Conservation (phyloP, 768 basidiomycete genomes). For the Amanita pseudoporphyria region DNA sequence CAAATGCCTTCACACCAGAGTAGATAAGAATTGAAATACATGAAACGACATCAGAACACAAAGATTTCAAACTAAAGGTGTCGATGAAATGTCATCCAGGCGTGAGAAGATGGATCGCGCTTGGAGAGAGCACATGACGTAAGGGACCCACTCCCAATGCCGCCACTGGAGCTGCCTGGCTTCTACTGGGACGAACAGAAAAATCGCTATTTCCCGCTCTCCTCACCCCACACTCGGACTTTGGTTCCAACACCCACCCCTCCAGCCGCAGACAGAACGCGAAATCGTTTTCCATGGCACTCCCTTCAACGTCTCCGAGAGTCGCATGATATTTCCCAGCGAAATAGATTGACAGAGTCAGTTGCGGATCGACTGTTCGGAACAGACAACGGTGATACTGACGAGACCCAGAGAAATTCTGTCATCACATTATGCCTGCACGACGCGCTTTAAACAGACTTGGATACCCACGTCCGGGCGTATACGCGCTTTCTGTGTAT, state of each 20-base stretch:
- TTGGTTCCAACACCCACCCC: slow-evolving; percentile 1
- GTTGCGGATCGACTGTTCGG: neutral
- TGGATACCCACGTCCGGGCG: slow-evolving; percentile 24
- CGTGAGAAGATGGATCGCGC: too few relatives aligned
- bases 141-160: neutral
- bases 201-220: slow-evolving; percentile 49
- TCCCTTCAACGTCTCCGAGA: neutral
- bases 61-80: too few relatives aligned
- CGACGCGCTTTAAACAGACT: slow-evolving; percentile 21
- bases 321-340: neutral
- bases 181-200: slow-evolving; percentile 42
- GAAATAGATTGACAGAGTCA: slow-evolving; percentile 1
- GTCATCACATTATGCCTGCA: slow-evolving; percentile 28
- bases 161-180: slow-evolving; percentile 45
- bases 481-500: slow-evolving; percentile 40
- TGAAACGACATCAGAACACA: too few relatives aligned
- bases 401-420: slow-evolving; percentile 26
- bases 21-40: too few relatives aligned
- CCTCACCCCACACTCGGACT: slow-evolving; percentile 24
- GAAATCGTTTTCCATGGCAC: neutral
- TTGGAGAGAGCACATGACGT: too few relatives aligned
- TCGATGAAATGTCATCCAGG: too few relatives aligned
- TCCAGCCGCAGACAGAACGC: neutral
- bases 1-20: too few relatives aligned
- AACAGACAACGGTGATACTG: neutral